Evolutionary conservation across 2,329 filamentous ascomycete species (phyloP).

Genomic region (Monosporascus cannonballus): DNA sequence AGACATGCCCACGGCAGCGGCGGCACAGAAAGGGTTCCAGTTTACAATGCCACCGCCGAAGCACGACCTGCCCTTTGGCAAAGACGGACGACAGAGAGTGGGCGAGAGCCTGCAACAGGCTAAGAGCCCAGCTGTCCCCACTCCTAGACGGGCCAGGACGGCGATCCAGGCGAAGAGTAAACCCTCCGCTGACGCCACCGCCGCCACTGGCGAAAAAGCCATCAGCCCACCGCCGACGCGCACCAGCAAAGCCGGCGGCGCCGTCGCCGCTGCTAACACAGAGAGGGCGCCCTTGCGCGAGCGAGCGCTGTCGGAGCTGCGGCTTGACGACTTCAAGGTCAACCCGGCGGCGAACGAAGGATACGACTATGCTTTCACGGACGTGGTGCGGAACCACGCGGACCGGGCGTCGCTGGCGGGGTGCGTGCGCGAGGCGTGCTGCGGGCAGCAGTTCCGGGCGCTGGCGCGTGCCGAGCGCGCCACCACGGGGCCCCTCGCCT

Average conservation of each 20-base stretch:
- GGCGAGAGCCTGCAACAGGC: conserved; percentile 3
- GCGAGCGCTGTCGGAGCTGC: conserved; percentile 51
- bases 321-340: conserved; percentile 71
- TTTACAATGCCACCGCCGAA: conserved; percentile 27
- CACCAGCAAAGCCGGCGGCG: conserved; percentile 4
- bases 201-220: conserved; percentile 6
- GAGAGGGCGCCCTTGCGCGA: conserved; percentile 45
- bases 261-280: conserved; percentile 5
- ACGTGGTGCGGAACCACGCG: conserved; percentile 65
- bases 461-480: conserved; percentile 51
- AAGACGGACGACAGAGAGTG: conserved; percentile 10
- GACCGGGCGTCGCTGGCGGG: conserved; percentile 66
- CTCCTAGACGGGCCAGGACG: conserved; percentile 1
- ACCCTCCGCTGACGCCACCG: conserved; percentile 8
- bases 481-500: conserved; percentile 19
- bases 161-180: conserved; percentile 5
- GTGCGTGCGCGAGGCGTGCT: conserved; percentile 71
- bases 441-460: conserved; percentile 63
- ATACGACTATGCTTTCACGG: conserved; percentile 64
- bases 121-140: conserved; percentile 3
- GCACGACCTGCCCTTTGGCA: conserved; percentile 36
- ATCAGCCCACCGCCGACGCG: conserved; percentile 3
- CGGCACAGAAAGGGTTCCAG: conserved; percentile 10
- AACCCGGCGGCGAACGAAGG: conserved; percentile 70
- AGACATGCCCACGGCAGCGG: not conserved